Conservation (phyloP, 495 filamentous ascomycete genomes). For the Lasiosphaeria hispida region DNA sequence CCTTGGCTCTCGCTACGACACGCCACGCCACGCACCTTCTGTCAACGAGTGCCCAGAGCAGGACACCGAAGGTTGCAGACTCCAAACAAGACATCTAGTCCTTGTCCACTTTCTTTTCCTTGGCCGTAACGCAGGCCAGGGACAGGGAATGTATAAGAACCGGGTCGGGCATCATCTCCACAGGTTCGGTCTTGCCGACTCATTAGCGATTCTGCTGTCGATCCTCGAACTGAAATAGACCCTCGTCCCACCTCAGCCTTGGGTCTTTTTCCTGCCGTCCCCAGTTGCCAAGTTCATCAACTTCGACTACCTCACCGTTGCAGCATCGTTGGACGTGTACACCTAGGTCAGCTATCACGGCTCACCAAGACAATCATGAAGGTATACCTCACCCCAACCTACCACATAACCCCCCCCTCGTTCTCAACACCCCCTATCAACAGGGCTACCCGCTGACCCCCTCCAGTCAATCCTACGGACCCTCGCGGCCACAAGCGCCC, state of each 20-base stretch:
- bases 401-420: background rate
- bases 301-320: background rate
- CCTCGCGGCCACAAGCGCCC: background rate
- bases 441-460: background rate
- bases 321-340: background rate
- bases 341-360: too few species aligned
- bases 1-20: slow-evolving; percentile 10
- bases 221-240: too few species aligned
- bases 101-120: background rate
- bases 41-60: background rate
- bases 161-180: background rate
- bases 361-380: too few species aligned
- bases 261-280: background rate
- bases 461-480: background rate
- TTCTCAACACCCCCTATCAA: background rate
- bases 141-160: slow-evolving; percentile 1
- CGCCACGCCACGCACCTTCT: background rate
- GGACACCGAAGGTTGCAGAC: slow-evolving; percentile 13
- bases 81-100: background rate
- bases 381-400: too few species aligned
- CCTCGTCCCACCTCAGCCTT: background rate
- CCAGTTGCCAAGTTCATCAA: too few species aligned
- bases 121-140: background rate
- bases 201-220: background rate
- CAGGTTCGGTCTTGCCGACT: background rate